Evolutionary conservation across 257 asterid species (phyloP).

Genomic region (Jaltomata sinuosa): DNA sequence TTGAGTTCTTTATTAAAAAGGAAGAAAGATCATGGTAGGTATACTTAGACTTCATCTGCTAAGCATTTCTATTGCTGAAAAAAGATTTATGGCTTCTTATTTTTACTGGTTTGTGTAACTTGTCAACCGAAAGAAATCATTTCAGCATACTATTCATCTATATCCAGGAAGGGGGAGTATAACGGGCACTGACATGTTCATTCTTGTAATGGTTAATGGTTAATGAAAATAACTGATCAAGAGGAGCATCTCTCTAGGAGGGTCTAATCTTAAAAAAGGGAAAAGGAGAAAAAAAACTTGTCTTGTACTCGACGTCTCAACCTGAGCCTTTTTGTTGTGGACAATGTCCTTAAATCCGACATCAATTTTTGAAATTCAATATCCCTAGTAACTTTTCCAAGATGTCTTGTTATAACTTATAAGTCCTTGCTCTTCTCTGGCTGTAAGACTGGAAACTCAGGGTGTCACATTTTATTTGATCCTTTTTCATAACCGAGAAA

Average conservation of each 20-base stretch:
- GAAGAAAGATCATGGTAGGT: slow-evolving; percentile 78
- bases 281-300: neutral
- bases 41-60: neutral
- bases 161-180: neutral
- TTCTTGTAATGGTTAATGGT: neutral
- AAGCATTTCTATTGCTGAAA: neutral
- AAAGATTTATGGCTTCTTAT: neutral
- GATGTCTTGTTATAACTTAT: neutral
- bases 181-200: neutral
- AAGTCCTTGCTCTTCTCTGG: neutral
- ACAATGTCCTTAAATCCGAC: neutral
- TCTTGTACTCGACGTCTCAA: neutral
- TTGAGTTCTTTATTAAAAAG: slow-evolving; percentile 46
- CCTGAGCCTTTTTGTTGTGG: neutral
- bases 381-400: neutral
- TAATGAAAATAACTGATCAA: neutral
- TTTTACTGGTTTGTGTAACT: neutral
- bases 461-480: neutral
- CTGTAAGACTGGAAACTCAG: neutral
- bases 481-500: neutral
- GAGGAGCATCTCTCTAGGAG: neutral
- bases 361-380: neutral
- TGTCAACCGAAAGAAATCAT: neutral
- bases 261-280: neutral
- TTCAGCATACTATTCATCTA: neutral